phyloP scores from a whole-genome alignment of 202 grass and related monocot genomes.

The Brachypodium distachyon region DNA sequence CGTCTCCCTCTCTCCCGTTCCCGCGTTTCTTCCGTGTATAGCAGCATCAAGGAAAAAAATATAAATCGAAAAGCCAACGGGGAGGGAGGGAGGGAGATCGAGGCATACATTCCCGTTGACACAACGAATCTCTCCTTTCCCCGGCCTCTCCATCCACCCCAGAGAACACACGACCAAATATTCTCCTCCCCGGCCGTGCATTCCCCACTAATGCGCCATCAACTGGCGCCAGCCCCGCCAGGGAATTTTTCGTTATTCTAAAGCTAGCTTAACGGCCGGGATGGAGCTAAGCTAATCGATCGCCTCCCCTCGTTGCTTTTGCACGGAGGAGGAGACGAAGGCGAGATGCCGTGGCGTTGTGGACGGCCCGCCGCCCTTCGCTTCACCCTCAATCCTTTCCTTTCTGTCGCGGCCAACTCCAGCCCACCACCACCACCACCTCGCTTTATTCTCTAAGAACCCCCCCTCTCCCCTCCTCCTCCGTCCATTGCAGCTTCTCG shows the following conservation, averaged over 20 bases:
- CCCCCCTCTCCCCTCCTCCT: neutral
- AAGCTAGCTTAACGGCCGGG: neutral
- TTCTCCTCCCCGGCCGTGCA: slow-evolving; percentile 21
- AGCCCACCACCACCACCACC: neutral
- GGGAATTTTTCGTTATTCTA: slow-evolving; percentile 15
- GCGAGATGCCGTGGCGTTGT: slow-evolving; percentile 65
- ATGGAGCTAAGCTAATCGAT: slow-evolving; percentile 4
- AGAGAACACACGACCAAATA: slow-evolving; percentile 8
- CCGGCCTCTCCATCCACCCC: neutral
- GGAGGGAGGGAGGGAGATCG: no score
- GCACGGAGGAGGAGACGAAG: neutral
- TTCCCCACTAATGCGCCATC: slow-evolving; percentile 35
- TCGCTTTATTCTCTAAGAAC: slow-evolving; percentile 50
- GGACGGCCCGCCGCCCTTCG: slow-evolving; percentile 31
- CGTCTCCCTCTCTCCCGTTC: neutral
- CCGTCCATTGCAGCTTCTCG: slow-evolving; percentile 33
- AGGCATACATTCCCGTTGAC: slow-evolving; percentile 47
- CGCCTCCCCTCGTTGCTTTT: slow-evolving; percentile 26
- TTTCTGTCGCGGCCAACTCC: slow-evolving; percentile 52
- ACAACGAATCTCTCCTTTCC: slow-evolving; percentile 40
- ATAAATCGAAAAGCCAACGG: neutral
- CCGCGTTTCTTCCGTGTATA: neutral
- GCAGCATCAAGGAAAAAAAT: neutral
- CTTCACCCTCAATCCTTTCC: slow-evolving; percentile 65
- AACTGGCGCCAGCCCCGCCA: slow-evolving; percentile 7